Evolutionary conservation across 1,139 yeast genomes (phyloP), one percentile per base, ranked within the genome.

Genomic region (Pneumocystis canis): DNA sequence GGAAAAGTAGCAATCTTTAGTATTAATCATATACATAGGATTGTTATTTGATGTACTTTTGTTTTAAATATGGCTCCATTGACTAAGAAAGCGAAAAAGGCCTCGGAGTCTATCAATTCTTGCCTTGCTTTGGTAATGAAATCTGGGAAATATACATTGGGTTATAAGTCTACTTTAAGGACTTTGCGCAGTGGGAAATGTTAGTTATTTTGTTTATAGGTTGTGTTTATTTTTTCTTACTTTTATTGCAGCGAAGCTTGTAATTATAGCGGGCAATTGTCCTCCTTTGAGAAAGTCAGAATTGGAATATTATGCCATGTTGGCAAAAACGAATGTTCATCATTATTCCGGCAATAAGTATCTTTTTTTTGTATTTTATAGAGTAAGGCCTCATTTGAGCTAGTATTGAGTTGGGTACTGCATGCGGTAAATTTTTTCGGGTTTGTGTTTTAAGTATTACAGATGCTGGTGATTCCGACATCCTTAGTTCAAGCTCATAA

Each of bases 401-500:
- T 39, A 40, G 90, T 97, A 90, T 90, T 82, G 97, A 90, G 83
- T 89, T 92, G 77, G 97, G 98, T 84, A 94, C 99, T 75, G 96
- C 96, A 73, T 92, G 97, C 81, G 99, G 99, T 89, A 90, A 88
- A 83, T 89, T 92, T 77, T 92, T 94, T 97, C 90, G 97, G 84
- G 98, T 92, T 75, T 97, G 97, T 83, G 92, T 90, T 75, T 82
- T 92, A 77, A 83, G 97, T 75, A 79, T 94, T 75, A 82, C 90
- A 77, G 98, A 94, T 75, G 97, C 96, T 75, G 99, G 99, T 90
- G 99, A 94, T 84, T 92, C 98, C 74, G 99, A 94, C 81, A 90
- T 94, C 81, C 87, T 92, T 76, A 25, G 11, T 47, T 47, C 54
- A 76, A 87, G n/a, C 25, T 47, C 30, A 47, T 47, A 47, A 47